Base-by-base conservation (phyloP, 2,329 filamentous ascomycete genomes). In the Diaporthe longicolla region DNA sequence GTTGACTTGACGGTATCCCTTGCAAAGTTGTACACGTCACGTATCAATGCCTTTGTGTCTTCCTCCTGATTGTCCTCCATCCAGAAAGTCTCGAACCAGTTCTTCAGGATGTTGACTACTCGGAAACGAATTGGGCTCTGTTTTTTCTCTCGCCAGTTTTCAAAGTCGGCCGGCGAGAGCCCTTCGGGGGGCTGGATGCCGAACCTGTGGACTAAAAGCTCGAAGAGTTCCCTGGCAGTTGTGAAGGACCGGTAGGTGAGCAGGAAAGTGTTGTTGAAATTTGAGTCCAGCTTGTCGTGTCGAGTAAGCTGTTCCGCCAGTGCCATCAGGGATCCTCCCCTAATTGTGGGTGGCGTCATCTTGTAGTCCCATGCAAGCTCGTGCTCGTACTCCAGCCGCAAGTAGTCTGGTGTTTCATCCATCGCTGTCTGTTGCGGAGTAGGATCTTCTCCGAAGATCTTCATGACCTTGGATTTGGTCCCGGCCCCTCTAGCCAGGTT, bases 51-150 rank as follows among this genome's bases (percentile, higher is more conserved):
- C 82, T 92, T 94, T 59, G 93, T 97, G 63, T 94, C 92, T 69
- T 96, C 94, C 21, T 78, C 73, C 80, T 92, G 95, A 76, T 93
- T 92, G 65, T 95, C 94, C 81, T 99, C 97, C 95, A 98, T 98
- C 97, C 97, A 99, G 83, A 97, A 98, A 79, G 93, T 95, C 81
- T 98, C 97, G 78, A 99, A 97, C 97, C 97, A 99, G 83, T 92
- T 97, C 88, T 98, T 98, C 63, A 99, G 86, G 77, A 98, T 98
- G 80, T 98, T 99, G 77, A 99, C 95, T 2, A 99, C 95, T 55
- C 97, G 92, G 85, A 99, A 97, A 48, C 97, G 91, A 75, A 98
- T 98, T 7, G 95, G 93, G 81, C 97, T 98, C 82, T 98, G 97
- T 85, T 99, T 99, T 81, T 93, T 92, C 81, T 98, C 95, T 48